Conservation (phyloP, 2,329 filamentous ascomycete genomes). For the Trichoderma sp. region DNA sequence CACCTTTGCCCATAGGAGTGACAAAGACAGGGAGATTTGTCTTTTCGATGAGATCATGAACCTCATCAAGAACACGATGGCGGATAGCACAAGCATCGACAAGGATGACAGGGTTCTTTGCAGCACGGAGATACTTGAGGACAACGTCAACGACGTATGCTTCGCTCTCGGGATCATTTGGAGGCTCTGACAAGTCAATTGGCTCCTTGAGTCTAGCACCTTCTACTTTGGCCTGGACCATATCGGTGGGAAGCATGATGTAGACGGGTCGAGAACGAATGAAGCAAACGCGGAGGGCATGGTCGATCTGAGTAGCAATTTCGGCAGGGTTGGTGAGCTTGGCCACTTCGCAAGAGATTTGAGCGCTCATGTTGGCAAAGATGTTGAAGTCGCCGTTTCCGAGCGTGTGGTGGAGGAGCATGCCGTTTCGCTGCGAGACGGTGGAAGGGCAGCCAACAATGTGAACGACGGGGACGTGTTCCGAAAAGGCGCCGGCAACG, state of each 20-base stretch:
- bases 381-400: constrained; percentile 81
- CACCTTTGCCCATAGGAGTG: constrained; percentile 88
- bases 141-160: constrained; percentile 83
- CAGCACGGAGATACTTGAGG: constrained; percentile 70
- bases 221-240: constrained; percentile 76
- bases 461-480: constrained; percentile 72
- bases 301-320: constrained; percentile 76
- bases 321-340: constrained; percentile 71
- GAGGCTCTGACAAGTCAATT: constrained; percentile 66
- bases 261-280: constrained; percentile 78
- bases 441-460: constrained; percentile 62
- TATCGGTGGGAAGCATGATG: constrained; percentile 80
- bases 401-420: constrained; percentile 68
- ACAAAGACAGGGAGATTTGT: constrained; percentile 80
- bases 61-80: constrained; percentile 72
- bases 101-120: constrained; percentile 76
- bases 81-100: constrained; percentile 84
- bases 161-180: constrained; percentile 72
- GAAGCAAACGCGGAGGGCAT: constrained; percentile 75
- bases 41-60: constrained; percentile 72
- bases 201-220: constrained; percentile 70
- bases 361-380: constrained; percentile 76
- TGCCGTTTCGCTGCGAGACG: constrained; percentile 52
- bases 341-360: constrained; percentile 72
- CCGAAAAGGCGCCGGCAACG: constrained; percentile 73